These are phyloP conservation scores for Miscanthus sacchariflorus DNA, from an alignment of 202 grass and related monocot genomes.

Conservation along the genomic window DNA sequence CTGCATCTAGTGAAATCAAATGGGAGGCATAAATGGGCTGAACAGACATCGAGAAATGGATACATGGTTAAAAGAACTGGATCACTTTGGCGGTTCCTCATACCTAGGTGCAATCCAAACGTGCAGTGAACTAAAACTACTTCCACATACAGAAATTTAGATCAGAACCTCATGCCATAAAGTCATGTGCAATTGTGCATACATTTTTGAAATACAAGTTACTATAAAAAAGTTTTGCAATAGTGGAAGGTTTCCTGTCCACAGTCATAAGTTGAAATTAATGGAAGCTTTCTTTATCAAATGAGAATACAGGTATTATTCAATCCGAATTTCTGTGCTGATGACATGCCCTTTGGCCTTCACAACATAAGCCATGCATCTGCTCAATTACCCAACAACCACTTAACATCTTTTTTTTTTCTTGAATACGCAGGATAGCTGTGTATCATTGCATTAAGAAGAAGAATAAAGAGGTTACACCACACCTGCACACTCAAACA, in stretches of 20 bases:
- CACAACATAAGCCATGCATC: neutral
- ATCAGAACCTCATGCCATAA: neutral
- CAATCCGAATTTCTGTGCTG: neutral
- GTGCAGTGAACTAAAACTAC: neutral
- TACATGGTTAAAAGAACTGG: neutral
- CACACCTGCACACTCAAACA: neutral
- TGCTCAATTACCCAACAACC: neutral
- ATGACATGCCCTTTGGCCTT: constrained; percentile 10
- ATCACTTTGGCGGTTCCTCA: neutral
- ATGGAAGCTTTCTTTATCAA: neutral
- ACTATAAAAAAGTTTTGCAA: neutral
- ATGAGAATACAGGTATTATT: neutral
- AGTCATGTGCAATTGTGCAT: constrained; percentile 1
- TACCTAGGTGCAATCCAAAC: neutral
- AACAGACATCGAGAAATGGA: neutral
- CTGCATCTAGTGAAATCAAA: constrained; percentile 25
- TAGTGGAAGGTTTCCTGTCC: neutral
- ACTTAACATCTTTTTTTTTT: neutral
- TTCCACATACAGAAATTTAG: neutral
- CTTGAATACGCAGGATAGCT: neutral
- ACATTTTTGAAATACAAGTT: neutral
- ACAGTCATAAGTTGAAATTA: neutral
- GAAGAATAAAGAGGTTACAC: neutral
- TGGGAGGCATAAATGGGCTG: neutral
- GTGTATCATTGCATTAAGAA: neutral